Percentiles rank a stretch among this genome's conserved stretches.
phyloP scores from a whole-genome alignment of 2,329 filamentous ascomycete genomes.

The Colletotrichum sp. region DNA sequence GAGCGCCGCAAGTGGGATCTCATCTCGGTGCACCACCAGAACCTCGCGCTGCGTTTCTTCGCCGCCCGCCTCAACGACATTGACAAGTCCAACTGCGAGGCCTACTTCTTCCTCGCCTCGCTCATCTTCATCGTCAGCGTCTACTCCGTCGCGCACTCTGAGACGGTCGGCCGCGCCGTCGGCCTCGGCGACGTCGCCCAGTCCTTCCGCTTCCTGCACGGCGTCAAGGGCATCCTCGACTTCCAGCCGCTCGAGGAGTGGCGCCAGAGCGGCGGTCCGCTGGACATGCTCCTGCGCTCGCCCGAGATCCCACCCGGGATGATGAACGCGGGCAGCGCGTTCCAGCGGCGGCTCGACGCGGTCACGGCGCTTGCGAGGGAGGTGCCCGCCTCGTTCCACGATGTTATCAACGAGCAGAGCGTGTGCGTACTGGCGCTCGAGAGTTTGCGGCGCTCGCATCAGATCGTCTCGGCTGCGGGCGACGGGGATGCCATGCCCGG shows the following conservation, averaged over 20 bases:
- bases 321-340: neutral
- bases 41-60: slow-evolving; percentile 32
- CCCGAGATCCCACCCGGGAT: neutral
- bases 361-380: slow-evolving; percentile 14
- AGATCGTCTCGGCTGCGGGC: neutral
- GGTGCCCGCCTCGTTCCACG: neutral
- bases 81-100: slow-evolving; percentile 33
- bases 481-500: neutral
- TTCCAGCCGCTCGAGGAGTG: slow-evolving; percentile 28
- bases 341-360: slow-evolving; percentile 15
- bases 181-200: slow-evolving; percentile 34
- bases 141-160: slow-evolving; percentile 28
- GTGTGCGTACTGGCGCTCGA: slow-evolving; percentile 22
- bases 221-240: slow-evolving; percentile 32
- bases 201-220: slow-evolving; percentile 32
- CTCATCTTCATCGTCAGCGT: slow-evolving; percentile 35
- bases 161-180: slow-evolving; percentile 14
- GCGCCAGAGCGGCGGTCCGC: slow-evolving; percentile 23
- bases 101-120: slow-evolving; percentile 34
- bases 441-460: slow-evolving; percentile 9
- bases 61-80: slow-evolving; percentile 28
- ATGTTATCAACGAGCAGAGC: slow-evolving; percentile 8
- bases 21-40: slow-evolving; percentile 36
- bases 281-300: slow-evolving; percentile 12
- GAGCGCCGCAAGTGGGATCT: slow-evolving; percentile 27